Base-by-base conservation (phyloP, 2,329 filamentous ascomycete genomes). In the Diaporthe ilicicola region DNA sequence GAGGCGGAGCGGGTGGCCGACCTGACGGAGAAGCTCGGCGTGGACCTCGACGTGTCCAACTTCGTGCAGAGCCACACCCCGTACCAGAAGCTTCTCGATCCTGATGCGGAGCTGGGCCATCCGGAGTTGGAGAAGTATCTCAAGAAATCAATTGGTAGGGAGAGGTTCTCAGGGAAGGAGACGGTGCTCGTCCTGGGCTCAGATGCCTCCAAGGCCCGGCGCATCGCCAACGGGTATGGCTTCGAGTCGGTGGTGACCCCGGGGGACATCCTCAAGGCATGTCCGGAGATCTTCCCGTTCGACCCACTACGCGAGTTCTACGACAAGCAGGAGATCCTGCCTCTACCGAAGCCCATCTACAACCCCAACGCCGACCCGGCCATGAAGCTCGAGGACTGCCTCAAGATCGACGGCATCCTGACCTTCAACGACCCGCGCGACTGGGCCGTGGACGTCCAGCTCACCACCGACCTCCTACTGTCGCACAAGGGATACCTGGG, bases 341-440 rank as follows among this genome's bases (percentile, higher is more conserved):
- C 89, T 1, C 83, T 93, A 0, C 90, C 91, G 0, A 77, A 75
- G 10, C 84, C 75, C 34, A 15, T 67, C 24, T 75, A 71, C 67
- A 66, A 69, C 54, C 73, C 74, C 55, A 72, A 61, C 55, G 70
- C 67, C 64, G 67, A 72, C 69, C 37, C 70, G 64, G 64, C 50
- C 50, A 22, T 72, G 77, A 64, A 24, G 66, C 67, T 74, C 78
- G 79, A 68, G 0, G 77, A 83, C 12, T 81, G 85, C 12, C 86
- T 95, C 59, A 94, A 94, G 76, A 92, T 99, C 75, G 94, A 97
- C 78, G 94, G 95, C 34, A 90, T 98, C 34, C 92, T 98, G 77
- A 92, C 98, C 8, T 98, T 95, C 87, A 97, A 97, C 80, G 96
- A 98, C 81, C 95, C 96, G 4, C 90, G 96, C 69, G 96, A 99